Evolutionary conservation across 2,329 filamentous ascomycete species (phyloP), one percentile per base, ranked within the genome.

Genomic region (Xylaria digitata): DNA sequence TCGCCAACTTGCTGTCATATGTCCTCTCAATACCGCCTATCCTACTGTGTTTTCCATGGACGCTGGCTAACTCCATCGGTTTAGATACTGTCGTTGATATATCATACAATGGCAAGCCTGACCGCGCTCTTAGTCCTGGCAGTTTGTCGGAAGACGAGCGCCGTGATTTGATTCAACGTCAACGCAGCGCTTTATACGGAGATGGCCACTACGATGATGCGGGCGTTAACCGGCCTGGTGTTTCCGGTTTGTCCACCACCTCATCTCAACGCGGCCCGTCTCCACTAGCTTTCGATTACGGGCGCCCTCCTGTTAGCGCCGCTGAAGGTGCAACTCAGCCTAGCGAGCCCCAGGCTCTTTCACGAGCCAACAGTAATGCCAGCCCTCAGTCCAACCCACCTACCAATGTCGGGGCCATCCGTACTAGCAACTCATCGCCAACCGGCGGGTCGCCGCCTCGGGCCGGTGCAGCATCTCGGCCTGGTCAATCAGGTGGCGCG

Each of bases 101-200:
- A 50, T 71, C 77, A 60, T 78, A 78, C 72, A 78, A 74, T 75
- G 87, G 85, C 85, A 97, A 97, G 85, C 90, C 91, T 78, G 93
- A 96, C 77, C 92, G 93, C 79, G 90, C 92, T 75, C 87, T 94
- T 83, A 96, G 92, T 83, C 93, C 93, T 61, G 90, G 90, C 75
- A 82, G 84, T 77, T 92, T 97, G 91, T 96, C 91, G 78, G 96
- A 98, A 83, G 94, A 97, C 75, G 94, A 97, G 77, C 95, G 95
- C 75, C 93, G 95, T 75, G 95, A 98, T 75, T 86, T 98, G 80
- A 97, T 98, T 81, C 92, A 94, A 74, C 94, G 95, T 77, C 96
- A 98, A 83, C 94, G 96, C 81, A 94, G 91, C 80, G 94, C 95
- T 71, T 83, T 99, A 72, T 99, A 98, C 80, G 93, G 94, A 78